Conservation (phyloP, 169 alveolate genomes). For the Pseudocohnilembus persalinus region DNA sequence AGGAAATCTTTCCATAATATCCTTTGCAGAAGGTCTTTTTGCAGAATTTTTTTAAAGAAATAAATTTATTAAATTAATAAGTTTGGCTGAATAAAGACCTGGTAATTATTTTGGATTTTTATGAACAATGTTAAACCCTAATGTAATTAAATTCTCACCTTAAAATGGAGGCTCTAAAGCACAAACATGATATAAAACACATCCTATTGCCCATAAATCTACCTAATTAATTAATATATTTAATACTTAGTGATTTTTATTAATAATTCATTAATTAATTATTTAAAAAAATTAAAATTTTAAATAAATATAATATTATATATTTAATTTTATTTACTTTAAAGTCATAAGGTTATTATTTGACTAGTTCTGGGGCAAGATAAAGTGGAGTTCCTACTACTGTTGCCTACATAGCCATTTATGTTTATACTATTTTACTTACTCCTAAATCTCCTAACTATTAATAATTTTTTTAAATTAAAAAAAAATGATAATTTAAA, state of each 20-base stretch:
- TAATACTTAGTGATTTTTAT: no score
- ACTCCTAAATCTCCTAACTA: constrained; percentile 86
- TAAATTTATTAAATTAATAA: constrained; percentile 48
- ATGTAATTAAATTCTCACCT: constrained; percentile 80
- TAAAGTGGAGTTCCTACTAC: constrained; percentile 90
- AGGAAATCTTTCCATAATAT: constrained; percentile 1
- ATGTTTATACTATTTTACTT: constrained; percentile 68
- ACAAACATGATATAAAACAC: constrained; percentile 77
- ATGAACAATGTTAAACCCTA: constrained; percentile 72
- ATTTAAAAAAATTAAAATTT: no score
- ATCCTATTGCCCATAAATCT: constrained; percentile 88
- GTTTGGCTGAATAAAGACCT: constrained; percentile 39
- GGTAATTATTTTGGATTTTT: constrained; percentile 62
- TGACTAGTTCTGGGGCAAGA: constrained; percentile 83
- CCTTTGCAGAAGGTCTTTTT: constrained; percentile 55
- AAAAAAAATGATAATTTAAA: neutral
- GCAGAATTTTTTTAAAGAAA: constrained; percentile 57
- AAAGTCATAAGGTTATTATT: constrained; percentile 82
- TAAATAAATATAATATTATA: neutral
- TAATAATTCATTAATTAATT: no score
- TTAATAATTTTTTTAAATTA: constrained; percentile 33
- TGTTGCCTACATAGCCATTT: constrained; percentile 73
- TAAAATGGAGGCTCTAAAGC: constrained; percentile 78
- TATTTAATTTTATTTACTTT: constrained; percentile 45
- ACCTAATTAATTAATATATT: constrained; percentile 11